Conservation (phyloP, 2,329 filamentous ascomycete species). For the Chaetoscypha palmicola region DNA sequence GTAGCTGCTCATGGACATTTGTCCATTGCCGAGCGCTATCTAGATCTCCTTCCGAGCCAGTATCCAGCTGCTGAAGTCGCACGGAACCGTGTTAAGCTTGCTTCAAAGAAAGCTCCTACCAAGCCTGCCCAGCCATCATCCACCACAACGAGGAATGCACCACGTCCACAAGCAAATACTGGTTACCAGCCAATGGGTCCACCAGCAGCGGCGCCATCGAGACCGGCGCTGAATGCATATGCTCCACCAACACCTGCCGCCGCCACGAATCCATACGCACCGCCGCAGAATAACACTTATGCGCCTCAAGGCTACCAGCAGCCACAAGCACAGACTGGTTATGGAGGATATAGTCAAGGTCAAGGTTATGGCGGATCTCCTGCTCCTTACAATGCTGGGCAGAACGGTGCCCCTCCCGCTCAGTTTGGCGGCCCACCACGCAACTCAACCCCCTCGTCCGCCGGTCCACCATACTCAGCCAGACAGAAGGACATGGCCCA, state of each 20-base stretch:
- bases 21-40: slow-evolving; percentile 79
- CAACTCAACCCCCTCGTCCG: slow-evolving; percentile 54
- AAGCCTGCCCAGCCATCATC: slow-evolving; percentile 33
- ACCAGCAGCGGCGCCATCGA: slow-evolving; percentile 23
- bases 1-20: slow-evolving; percentile 85
- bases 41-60: slow-evolving; percentile 73
- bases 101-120: slow-evolving; percentile 57
- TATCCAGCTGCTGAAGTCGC: slow-evolving; percentile 86
- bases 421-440: slow-evolving; percentile 38
- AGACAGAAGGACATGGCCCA: slow-evolving; percentile 65
- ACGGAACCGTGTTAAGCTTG: slow-evolving; percentile 75
- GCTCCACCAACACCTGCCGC: slow-evolving; percentile 39
- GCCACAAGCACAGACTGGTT: slow-evolving; percentile 31
- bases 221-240: slow-evolving; percentile 33
- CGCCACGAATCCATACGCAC: slow-evolving; percentile 45
- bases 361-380: slow-evolving; percentile 31
- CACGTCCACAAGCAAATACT: slow-evolving; percentile 36
- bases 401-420: slow-evolving; percentile 10
- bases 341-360: slow-evolving; percentile 32
- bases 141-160: slow-evolving; percentile 34
- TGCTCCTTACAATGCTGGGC: neutral
- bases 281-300: slow-evolving; percentile 30
- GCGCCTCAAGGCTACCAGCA: slow-evolving; percentile 36
- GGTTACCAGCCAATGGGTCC: slow-evolving; percentile 45
- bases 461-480: slow-evolving; percentile 54